Percentiles rank a stretch among this genome's conserved stretches.
These are phyloP conservation scores for Apiotrichum sp. DNA, from an alignment of 1,284 basidiomycete genomes.

Conservation along the genomic window DNA sequence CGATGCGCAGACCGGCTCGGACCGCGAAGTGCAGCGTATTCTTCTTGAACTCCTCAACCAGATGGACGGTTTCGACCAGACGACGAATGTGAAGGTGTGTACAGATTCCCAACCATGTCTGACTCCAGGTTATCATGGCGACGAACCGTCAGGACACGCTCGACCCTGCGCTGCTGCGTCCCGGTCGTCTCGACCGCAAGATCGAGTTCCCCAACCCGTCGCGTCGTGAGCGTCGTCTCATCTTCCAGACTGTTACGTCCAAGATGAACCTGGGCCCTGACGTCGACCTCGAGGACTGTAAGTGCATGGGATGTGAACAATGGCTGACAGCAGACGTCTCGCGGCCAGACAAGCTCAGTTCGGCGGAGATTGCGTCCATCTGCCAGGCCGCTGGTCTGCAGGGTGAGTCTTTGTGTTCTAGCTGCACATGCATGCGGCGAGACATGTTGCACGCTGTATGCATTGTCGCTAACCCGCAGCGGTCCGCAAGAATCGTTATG, in stretches of 20 bases:
- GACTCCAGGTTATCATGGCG: conserved; percentile 89
- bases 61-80: conserved; percentile 99
- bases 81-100: conserved; percentile 91
- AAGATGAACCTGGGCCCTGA: conserved; percentile 99
- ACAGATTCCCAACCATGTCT: neutral
- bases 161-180: conserved; percentile 93
- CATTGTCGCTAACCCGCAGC: conserved; percentile 51
- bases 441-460: no score
- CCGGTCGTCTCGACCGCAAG: conserved; percentile 95
- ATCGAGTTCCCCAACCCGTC: conserved; percentile 97
- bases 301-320: conserved; percentile 36
- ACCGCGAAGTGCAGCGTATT: conserved; percentile 98
- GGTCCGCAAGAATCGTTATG: conserved; percentile 95
- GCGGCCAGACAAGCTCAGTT: conserved; percentile 89
- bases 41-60: conserved; percentile 97
- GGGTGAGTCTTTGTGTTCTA: conserved; percentile 53
- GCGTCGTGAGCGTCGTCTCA: conserved; percentile 88
- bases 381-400: conserved; percentile 97
- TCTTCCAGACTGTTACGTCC: conserved; percentile 95
- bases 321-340: conserved; percentile 67
- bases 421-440: neutral
- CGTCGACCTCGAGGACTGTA: conserved; percentile 97
- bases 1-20: conserved; percentile 98
- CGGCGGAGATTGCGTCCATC: conserved; percentile 92
- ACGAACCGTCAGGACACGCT: conserved; percentile 94